Conservation (phyloP, 1,284 basidiomycete genomes). For the Stygiomarasmius scandens region DNA sequence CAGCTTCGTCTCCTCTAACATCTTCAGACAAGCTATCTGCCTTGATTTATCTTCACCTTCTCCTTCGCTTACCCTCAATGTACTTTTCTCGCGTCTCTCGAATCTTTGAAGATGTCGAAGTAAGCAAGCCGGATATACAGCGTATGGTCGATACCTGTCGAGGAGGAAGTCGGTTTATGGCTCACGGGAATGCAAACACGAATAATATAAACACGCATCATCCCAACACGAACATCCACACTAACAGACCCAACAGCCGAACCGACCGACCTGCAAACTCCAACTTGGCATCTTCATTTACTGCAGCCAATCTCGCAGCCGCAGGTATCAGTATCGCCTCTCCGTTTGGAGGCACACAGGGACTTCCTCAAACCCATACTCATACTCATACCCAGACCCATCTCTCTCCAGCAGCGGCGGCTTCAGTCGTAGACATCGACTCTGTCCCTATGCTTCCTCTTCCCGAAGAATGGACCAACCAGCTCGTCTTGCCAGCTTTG, state of each 20-base stretch:
- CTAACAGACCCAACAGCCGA: background rate
- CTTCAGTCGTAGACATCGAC: no score
- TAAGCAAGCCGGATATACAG: conserved; percentile 72
- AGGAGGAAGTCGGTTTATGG: conserved; percentile 18
- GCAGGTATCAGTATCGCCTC: background rate
- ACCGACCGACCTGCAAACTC: background rate
- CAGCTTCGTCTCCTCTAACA: conserved; percentile 31
- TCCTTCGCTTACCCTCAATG: conserved; percentile 70
- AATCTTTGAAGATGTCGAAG: conserved; percentile 73
- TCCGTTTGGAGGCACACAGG: no score
- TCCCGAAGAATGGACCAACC: no score
- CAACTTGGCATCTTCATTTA: background rate
- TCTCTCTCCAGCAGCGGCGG: background rate
- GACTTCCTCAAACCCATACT: no score
- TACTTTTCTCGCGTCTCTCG: conserved; percentile 75
- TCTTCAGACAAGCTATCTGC: conserved; percentile 45
- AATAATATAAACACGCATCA: background rate
- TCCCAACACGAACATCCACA: no score
- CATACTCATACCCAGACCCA: background rate
- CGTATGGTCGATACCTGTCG: conserved; percentile 60
- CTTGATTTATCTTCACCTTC: conserved; percentile 60
- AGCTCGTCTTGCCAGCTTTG: no score
- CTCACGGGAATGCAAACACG: background rate
- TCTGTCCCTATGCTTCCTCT: no score
- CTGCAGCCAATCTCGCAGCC: conserved; percentile 7